A percentile compares a stretch with the other conserved stretches of the same genome.
Evolutionary conservation across 2,329 filamentous ascomycete species (phyloP).

Genomic region (Blumeria graminis): DNA sequence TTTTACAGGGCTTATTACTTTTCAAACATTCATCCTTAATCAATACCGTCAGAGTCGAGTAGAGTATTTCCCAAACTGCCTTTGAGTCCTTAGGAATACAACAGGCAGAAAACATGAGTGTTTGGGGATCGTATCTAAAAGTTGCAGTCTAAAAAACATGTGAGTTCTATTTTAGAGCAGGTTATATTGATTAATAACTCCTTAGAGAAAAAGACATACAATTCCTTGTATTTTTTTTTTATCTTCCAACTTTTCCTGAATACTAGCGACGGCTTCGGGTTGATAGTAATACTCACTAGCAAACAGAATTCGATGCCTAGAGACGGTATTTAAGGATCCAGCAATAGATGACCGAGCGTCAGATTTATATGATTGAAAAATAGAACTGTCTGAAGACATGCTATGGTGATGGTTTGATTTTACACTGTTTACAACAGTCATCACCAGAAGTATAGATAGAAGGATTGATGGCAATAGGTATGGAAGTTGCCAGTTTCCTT

Average conservation of each 20-base stretch:
- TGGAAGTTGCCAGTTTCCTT: too few species aligned
- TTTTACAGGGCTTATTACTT: slow-evolving; percentile 1
- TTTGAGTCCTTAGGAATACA: slow-evolving; percentile 3
- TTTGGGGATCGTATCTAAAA: slow-evolving; percentile 1
- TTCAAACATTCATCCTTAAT: slow-evolving; percentile 6
- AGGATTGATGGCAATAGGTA: too few species aligned
- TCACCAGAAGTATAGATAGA: too few species aligned
- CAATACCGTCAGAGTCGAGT: slow-evolving; percentile 3
- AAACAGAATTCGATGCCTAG: slow-evolving; percentile 3
- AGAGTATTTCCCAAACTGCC: slow-evolving; percentile 4
- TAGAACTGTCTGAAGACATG: too few species aligned
- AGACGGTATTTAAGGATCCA: neutral
- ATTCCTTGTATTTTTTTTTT: slow-evolving; percentile 2
- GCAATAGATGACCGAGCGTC: neutral
- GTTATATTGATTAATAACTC: too few species aligned
- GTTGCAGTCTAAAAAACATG: slow-evolving; percentile 1
- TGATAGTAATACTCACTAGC: slow-evolving; percentile 9
- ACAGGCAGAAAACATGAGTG: slow-evolving; percentile 3
- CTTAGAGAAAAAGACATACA: neutral
- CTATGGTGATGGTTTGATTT: too few species aligned
- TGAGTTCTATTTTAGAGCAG: too few species aligned
- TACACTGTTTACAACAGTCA: too few species aligned
- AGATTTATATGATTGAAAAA: neutral
- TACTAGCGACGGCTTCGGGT: slow-evolving; percentile 6
- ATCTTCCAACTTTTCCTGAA: slow-evolving; percentile 6